phyloP scores from a whole-genome alignment of 352 stramenopile genomes.

The Phytophthora quininea region DNA sequence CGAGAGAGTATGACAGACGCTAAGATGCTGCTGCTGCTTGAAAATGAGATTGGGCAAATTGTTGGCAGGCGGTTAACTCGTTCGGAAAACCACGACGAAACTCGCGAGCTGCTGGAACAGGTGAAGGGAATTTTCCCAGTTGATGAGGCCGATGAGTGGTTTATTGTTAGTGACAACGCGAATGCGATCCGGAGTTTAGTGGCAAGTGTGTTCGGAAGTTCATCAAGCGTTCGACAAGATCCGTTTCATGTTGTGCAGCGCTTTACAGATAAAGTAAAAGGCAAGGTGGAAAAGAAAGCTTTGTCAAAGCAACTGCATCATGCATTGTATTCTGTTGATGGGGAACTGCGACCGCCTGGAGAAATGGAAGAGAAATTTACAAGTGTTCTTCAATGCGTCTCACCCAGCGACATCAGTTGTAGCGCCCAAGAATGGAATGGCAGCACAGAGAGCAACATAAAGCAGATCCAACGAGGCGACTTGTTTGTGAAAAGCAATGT shows the following conservation, averaged over 20 bases:
- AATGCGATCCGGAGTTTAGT: constrained; percentile 3
- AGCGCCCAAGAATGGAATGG: not conserved
- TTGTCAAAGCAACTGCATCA: not conserved
- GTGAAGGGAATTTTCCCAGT: not conserved
- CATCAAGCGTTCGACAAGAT: not conserved
- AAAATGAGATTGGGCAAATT: constrained; percentile 17
- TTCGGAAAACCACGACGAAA: constrained; percentile 11
- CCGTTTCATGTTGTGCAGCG: constrained; percentile 16
- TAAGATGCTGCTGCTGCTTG: constrained; percentile 11
- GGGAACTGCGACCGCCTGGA: not conserved
- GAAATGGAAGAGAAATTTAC: not conserved
- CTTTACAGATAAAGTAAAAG: constrained; percentile 18
- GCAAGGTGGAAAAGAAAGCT: not conserved
- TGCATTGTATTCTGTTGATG: constrained; percentile 4
- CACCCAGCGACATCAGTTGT: constrained; percentile 1
- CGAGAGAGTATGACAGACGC: constrained; percentile 8
- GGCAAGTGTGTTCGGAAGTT: not conserved
- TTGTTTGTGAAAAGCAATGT: constrained; percentile 3
- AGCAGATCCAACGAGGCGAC: constrained; percentile 6
- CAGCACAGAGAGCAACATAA: constrained; percentile 2
- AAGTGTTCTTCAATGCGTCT: not conserved
- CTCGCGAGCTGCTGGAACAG: not conserved
- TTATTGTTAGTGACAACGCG: constrained; percentile 5
- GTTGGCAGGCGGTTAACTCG: not conserved
- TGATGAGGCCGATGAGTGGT: not conserved